These are phyloP conservation scores for Citrus cavaleriei DNA, from an alignment of 345 rosid genomes.

Conservation along the genomic window DNA sequence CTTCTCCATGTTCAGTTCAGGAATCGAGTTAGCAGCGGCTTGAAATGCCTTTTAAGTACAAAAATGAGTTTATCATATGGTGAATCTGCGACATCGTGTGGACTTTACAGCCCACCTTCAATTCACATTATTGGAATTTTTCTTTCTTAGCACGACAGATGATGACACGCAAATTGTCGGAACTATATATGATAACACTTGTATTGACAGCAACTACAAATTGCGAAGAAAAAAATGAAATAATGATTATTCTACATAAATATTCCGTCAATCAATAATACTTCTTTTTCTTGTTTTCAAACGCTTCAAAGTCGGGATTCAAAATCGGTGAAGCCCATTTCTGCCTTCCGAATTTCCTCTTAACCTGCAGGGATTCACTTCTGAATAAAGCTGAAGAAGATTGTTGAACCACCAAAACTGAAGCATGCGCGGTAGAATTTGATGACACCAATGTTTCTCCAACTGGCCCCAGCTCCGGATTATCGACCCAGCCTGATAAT, in stretches of 20 bases:
- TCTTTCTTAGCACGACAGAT: too few relatives aligned
- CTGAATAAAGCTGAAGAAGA: neutral
- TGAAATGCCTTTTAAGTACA: neutral
- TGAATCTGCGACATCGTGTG: neutral
- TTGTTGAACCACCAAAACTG: constrained; percentile 35
- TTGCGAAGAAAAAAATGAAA: neutral
- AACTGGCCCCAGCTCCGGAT: constrained; percentile 26
- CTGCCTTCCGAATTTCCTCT: neutral
- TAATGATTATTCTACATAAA: neutral
- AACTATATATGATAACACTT: too few relatives aligned
- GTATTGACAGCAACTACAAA: neutral
- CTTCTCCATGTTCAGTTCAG: neutral
- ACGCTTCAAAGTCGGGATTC: neutral
- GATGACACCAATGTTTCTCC: constrained; percentile 28
- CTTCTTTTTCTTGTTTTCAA: neutral
- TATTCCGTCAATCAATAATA: neutral
- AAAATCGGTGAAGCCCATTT: neutral
- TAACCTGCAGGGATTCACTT: neutral
- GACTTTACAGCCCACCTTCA: neutral
- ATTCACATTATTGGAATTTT: too few relatives aligned
- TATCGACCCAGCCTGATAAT: constrained; percentile 27
- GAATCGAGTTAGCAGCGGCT: neutral
- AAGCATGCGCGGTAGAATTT: constrained; percentile 17
- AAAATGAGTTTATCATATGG: neutral
- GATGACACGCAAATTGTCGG: too few relatives aligned